Evolutionary conservation across 371 early-diverging fungal species (phyloP), one percentile per base, ranked within the genome.

Genomic region (Mucor piriformis): DNA sequence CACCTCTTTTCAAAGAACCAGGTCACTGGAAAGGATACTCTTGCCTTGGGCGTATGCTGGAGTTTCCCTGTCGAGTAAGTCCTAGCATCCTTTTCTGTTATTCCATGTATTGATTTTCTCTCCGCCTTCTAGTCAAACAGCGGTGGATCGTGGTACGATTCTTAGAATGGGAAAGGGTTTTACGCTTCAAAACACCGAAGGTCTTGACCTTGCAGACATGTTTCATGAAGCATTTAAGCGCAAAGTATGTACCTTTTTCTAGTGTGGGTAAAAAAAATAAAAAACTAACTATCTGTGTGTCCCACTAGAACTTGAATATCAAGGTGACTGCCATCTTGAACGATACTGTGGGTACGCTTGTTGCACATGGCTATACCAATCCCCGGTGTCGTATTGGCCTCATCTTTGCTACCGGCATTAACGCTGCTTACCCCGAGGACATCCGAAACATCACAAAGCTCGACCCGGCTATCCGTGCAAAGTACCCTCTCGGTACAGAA

Each of bases 161-260:
- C 73, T 93, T 47, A 81, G 87, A 67, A 96, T 96, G 97, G 94
- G 89, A 66, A 97, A 96, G 82, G 95, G 96, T 7, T 96, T 96
- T 62, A 79, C 82, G 6, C 75, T 86, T 53, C 67, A 83, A 5
- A 90, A 88, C 48, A 87, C 89, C 4, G 89, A 89, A 27, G 94
- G 91, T 46, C 79, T 83, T 53, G 95, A 97, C 64, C 88, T 94
- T 48, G 92, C 91, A 54, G 83, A 81, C 13, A 68, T 95, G 48
- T 85, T 96, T 50, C 87, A 91, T 64, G 83, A 74, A 5, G 94
- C 96, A 25, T 88, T 96, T 66, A 57, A 73, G 50, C 83, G 91
- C 57, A 90, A 88, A 79, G 85, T 74, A 70, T 56, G 27, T 34
- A 3, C n/a, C 20, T 32, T 16, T 23, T 60, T 32, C 49, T 50